These are phyloP conservation scores for Halenospora varia DNA, from an alignment of 495 filamentous ascomycete species.

Conservation along the genomic window DNA sequence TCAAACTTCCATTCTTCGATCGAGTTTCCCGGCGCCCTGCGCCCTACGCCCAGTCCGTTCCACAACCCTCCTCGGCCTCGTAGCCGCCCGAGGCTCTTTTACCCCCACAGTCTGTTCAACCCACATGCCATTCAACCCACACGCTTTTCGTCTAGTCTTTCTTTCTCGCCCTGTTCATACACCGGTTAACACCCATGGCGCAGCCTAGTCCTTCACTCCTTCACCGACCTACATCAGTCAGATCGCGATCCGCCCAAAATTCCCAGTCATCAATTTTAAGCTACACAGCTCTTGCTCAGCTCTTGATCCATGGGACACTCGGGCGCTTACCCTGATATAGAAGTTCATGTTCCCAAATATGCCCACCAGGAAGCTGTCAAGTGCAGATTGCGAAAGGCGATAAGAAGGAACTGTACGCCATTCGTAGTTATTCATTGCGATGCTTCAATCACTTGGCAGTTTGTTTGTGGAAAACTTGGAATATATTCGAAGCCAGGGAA, in stretches of 20 bases:
- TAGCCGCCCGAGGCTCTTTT: neutral
- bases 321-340: constrained; percentile 9
- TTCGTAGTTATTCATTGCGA: constrained; percentile 4
- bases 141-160: neutral
- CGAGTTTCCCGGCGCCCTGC: neutral
- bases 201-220: neutral
- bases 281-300: neutral
- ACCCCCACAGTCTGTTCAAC: neutral
- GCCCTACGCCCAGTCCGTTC: too few species aligned
- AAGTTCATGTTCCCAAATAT: constrained; percentile 10
- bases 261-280: neutral
- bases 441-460: neutral
- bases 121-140: too few species aligned
- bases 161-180: neutral
- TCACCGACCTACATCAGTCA: neutral
- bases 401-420: constrained; percentile 5
- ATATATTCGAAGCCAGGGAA: constrained; percentile 1
- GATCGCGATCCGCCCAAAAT: neutral
- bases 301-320: neutral
- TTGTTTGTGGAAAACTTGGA: neutral
- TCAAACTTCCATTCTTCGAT: neutral
- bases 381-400: neutral
- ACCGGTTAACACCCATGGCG: neutral
- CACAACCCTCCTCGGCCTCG: neutral
- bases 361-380: constrained; percentile 5